Conservation (phyloP, 1,284 basidiomycete genomes). For the Psilocybe mexicana region DNA sequence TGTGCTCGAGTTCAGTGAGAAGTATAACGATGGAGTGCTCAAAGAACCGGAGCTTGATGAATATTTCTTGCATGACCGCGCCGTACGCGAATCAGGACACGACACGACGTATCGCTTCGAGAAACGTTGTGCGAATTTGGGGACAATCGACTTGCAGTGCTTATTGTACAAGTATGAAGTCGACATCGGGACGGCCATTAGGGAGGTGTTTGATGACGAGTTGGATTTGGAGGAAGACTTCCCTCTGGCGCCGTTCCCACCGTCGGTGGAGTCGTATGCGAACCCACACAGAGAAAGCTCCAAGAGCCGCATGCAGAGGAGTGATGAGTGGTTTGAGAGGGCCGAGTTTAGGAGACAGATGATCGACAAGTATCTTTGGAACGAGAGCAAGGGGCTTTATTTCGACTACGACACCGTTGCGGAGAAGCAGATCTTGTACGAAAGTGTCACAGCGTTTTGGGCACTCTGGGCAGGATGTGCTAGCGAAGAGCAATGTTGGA, state of each 20-base stretch:
- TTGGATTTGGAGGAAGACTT: slow-evolving; percentile 93
- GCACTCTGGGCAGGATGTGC: slow-evolving; percentile 97
- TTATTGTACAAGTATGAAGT: slow-evolving; percentile 92
- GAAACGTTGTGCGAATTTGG: slow-evolving; percentile 94
- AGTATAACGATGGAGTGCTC: slow-evolving; percentile 86
- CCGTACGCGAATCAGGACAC: slow-evolving; percentile 93
- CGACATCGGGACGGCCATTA: slow-evolving; percentile 92
- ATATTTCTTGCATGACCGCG: slow-evolving; percentile 96
- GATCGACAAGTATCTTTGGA: slow-evolving; percentile 97
- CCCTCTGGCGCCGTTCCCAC: slow-evolving; percentile 87
- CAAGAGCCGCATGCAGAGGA: slow-evolving; percentile 62
- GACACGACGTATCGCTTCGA: slow-evolving; percentile 98
- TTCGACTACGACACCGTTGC: slow-evolving; percentile 95
- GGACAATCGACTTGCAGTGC: slow-evolving; percentile 94
- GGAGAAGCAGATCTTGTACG: slow-evolving; percentile 91
- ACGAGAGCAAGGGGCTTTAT: slow-evolving; percentile 92
- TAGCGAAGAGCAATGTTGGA: slow-evolving; percentile 91
- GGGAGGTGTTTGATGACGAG: slow-evolving; percentile 91
- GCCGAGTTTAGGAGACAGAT: slow-evolving; percentile 80
- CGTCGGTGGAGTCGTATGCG: slow-evolving; percentile 76
- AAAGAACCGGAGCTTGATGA: slow-evolving; percentile 91
- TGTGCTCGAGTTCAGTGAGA: slow-evolving; percentile 97
- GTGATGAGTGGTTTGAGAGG: slow-evolving; percentile 89
- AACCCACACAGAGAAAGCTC: slow-evolving; percentile 64
- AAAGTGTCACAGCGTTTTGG: slow-evolving; percentile 96